A percentile compares a stretch with the other conserved stretches of the same genome.
Conservation (phyloP, 2,329 filamentous ascomycete species). For the Corniculantispora saksenae region DNA sequence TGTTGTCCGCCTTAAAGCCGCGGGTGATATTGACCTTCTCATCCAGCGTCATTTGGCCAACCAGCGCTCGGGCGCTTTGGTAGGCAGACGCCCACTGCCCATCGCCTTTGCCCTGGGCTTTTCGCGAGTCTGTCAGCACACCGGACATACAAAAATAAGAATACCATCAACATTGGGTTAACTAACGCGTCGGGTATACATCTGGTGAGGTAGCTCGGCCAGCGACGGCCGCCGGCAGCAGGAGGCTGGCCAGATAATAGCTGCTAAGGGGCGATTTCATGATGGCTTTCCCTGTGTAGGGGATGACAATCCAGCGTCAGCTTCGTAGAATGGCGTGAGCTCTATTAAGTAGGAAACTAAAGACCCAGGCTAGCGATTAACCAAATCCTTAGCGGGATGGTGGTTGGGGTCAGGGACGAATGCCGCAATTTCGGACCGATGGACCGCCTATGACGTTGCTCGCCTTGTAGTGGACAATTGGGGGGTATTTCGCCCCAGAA, state of each 20-base stretch:
- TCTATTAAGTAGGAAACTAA: not conserved
- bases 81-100: constrained; percentile 60
- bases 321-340: not conserved
- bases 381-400: not conserved
- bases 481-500: not conserved
- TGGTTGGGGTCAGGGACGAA: not conserved
- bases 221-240: constrained; percentile 11
- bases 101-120: constrained; percentile 34
- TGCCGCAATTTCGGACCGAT: constrained; percentile 20
- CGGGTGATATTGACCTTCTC: constrained; percentile 59
- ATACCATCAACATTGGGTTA: not conserved
- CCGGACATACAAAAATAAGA: not conserved
- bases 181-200: constrained; percentile 30
- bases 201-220: constrained; percentile 25
- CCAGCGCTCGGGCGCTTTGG: constrained; percentile 55
- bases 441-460: constrained; percentile 14
- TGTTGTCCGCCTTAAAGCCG: constrained; percentile 55
- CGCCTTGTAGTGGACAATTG: not conserved
- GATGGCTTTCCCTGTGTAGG: not conserved
- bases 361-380: not conserved
- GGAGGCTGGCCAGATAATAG: constrained; percentile 11
- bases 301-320: not conserved
- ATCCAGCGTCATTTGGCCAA: constrained; percentile 63
- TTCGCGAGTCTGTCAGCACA: not conserved
- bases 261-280: constrained; percentile 4